Evolutionary conservation across 192 early-diverging fungal genomes (phyloP).

Genomic region (Backusella morwellensis): DNA sequence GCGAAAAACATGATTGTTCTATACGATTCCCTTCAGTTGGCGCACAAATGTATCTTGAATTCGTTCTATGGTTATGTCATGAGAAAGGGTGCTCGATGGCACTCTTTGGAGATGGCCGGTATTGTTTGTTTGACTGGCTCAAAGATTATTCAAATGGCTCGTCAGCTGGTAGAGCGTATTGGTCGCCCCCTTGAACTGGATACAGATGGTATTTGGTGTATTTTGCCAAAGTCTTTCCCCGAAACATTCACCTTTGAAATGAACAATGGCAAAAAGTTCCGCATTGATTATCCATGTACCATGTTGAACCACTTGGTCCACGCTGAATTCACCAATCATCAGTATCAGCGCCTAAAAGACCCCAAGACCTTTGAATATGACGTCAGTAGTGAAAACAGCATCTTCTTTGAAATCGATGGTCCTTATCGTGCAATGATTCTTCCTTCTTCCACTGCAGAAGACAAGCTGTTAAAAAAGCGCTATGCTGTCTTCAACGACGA

Average conservation of each 20-base stretch:
- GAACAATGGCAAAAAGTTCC: conserved; percentile 71
- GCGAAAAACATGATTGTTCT: conserved; percentile 92
- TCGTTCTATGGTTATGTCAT: conserved; percentile 99
- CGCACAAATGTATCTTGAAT: conserved; percentile 94
- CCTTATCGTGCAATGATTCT: conserved; percentile 98
- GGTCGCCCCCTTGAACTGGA: conserved; percentile 96
- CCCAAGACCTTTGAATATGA: conserved; percentile 58
- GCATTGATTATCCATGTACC: conserved; percentile 95
- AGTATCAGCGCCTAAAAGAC: conserved; percentile 86
- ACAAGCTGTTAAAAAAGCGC: conserved; percentile 96
- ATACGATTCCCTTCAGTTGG: conserved; percentile 96
- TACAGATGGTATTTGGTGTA: conserved; percentile 99
- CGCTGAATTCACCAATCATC: conserved; percentile 94
- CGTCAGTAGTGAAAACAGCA: conserved; percentile 86
- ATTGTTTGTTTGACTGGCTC: conserved; percentile 97
- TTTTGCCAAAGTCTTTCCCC: conserved; percentile 88
- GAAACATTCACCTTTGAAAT: conserved; percentile 90
- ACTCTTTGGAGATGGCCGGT: conserved; percentile 99
- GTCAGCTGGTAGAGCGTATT: conserved; percentile 86
- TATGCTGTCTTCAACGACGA: conserved; percentile 98
- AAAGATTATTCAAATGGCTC: conserved; percentile 95
- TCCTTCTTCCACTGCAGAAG: conserved; percentile 91
- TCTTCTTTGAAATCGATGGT: conserved; percentile 99
- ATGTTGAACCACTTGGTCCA: conserved; percentile 98
- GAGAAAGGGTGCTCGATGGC: conserved; percentile 98